A percentile compares a stretch with the other conserved stretches of the same genome.
phyloP scores from a whole-genome alignment of 225 moss, liverwort and hornwort genomes.

The Physcomitrium patens region DNA sequence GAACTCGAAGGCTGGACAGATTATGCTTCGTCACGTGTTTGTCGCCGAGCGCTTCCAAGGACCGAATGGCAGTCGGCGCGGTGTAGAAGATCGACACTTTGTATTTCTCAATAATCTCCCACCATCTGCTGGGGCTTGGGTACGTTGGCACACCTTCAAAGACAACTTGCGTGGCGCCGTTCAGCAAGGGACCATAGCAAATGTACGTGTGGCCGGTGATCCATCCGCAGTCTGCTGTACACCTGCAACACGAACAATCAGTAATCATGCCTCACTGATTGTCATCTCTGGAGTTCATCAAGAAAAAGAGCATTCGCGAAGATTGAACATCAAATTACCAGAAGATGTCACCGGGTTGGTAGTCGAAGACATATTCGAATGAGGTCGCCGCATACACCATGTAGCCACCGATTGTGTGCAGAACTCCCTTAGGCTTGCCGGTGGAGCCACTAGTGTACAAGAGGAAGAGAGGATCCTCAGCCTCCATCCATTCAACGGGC shows the following conservation, averaged over 20 bases:
- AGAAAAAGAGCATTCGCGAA: not conserved
- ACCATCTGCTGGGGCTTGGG: slow-evolving; percentile 82
- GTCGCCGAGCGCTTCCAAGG: slow-evolving; percentile 56
- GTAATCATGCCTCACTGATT: not conserved
- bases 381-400: slow-evolving; percentile 52
- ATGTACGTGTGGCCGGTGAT: slow-evolving; percentile 91
- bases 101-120: slow-evolving; percentile 91
- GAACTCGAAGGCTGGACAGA: slow-evolving; percentile 60
- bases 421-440: slow-evolving; percentile 74
- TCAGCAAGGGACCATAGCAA: slow-evolving; percentile 79
- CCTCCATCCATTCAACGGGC: slow-evolving; percentile 79
- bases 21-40: slow-evolving; percentile 71
- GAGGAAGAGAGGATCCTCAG: slow-evolving; percentile 79
- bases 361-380: slow-evolving; percentile 57
- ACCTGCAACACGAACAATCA: slow-evolving; percentile 43
- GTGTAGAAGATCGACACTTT: slow-evolving; percentile 89
- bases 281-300: not conserved
- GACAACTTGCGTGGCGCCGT: slow-evolving; percentile 81
- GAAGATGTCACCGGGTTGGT: slow-evolving; percentile 47
- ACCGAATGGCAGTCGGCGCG: slow-evolving; percentile 87
- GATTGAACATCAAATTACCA: slow-evolving; percentile 28
- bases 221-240: slow-evolving; percentile 97
- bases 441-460: slow-evolving; percentile 86
- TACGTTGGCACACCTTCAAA: slow-evolving; percentile 84
- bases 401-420: slow-evolving; percentile 57